These are phyloP conservation scores for Paraphoma chrysanthemicola DNA, from an alignment of 2,329 filamentous ascomycete genomes.

Conservation along the genomic window DNA sequence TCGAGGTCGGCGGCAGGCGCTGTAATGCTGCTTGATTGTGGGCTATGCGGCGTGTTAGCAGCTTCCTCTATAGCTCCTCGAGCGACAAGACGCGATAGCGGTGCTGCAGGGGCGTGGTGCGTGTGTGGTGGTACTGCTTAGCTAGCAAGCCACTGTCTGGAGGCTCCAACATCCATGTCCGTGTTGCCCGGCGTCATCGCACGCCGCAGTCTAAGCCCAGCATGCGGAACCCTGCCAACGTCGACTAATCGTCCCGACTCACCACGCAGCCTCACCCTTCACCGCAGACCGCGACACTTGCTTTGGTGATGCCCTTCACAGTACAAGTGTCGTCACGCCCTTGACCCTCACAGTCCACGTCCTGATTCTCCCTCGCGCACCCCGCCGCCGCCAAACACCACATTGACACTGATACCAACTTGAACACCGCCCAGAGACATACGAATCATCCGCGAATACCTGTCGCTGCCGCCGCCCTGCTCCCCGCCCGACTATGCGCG, in stretches of 20 bases:
- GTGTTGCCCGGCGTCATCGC: constrained; percentile 16
- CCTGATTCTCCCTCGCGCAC: background rate
- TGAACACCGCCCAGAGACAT: constrained; percentile 1
- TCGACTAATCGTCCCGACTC: background rate
- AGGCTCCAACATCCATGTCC: constrained; percentile 1
- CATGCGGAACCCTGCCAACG: constrained; percentile 2
- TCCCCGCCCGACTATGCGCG: constrained; percentile 31
- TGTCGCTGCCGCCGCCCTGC: background rate
- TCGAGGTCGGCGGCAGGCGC: background rate
- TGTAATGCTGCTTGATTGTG: background rate
- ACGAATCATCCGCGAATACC: constrained; percentile 11
- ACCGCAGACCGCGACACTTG: background rate
- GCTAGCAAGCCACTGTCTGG: constrained; percentile 14
- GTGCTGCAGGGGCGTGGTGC: too few species aligned
- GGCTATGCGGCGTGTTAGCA: background rate
- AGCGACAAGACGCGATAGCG: background rate
- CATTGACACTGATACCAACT: constrained; percentile 6
- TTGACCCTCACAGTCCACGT: background rate
- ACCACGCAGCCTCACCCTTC: background rate
- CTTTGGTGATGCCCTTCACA: background rate
- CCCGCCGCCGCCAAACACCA: background rate
- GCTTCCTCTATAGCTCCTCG: background rate
- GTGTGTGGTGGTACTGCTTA: constrained; percentile 2
- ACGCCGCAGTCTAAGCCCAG: background rate
- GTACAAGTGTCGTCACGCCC: background rate